Evolutionary conservation across 495 filamentous ascomycete species (phyloP).

Genomic region (Pyronema domesticum): DNA sequence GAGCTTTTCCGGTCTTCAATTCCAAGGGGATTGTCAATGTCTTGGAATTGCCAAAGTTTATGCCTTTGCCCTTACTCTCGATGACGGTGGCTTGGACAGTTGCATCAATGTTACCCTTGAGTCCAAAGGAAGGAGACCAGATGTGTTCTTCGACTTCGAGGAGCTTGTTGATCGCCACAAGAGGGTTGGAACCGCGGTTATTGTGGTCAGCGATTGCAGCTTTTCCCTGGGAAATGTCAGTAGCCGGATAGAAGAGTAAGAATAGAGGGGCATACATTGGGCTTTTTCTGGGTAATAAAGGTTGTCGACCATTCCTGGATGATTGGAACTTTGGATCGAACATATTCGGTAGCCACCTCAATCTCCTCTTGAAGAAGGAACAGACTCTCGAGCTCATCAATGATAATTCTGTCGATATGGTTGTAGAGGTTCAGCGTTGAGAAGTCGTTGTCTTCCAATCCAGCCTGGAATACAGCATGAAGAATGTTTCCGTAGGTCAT

Average conservation of each 20-base stretch:
- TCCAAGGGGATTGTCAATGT: constrained; percentile 81
- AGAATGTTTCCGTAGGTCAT: constrained; percentile 80
- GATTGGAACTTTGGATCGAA: constrained; percentile 60
- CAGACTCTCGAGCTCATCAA: constrained; percentile 63
- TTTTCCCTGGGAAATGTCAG: constrained; percentile 32
- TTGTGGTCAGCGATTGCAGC: constrained; percentile 57
- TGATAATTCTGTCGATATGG: constrained; percentile 45
- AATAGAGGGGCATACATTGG: constrained; percentile 37
- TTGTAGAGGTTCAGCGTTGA: constrained; percentile 43
- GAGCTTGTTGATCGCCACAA: constrained; percentile 76
- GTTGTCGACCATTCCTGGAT: constrained; percentile 64
- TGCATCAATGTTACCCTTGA: constrained; percentile 97
- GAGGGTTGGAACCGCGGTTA: constrained; percentile 42
- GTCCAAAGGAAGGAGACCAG: constrained; percentile 91
- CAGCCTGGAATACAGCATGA: constrained; percentile 86
- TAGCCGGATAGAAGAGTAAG: neutral
- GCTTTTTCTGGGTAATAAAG: constrained; percentile 49
- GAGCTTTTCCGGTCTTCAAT: constrained; percentile 78
- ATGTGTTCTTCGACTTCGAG: constrained; percentile 94
- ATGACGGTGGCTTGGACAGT: constrained; percentile 77
- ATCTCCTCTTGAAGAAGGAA: constrained; percentile 65
- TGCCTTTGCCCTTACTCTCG: constrained; percentile 31
- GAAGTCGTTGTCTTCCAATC: constrained; percentile 70
- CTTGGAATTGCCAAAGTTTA: constrained; percentile 27
- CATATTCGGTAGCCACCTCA: constrained; percentile 50